Base-by-base conservation (phyloP, 306 rosid genomes). In the Malus asiatica region DNA sequence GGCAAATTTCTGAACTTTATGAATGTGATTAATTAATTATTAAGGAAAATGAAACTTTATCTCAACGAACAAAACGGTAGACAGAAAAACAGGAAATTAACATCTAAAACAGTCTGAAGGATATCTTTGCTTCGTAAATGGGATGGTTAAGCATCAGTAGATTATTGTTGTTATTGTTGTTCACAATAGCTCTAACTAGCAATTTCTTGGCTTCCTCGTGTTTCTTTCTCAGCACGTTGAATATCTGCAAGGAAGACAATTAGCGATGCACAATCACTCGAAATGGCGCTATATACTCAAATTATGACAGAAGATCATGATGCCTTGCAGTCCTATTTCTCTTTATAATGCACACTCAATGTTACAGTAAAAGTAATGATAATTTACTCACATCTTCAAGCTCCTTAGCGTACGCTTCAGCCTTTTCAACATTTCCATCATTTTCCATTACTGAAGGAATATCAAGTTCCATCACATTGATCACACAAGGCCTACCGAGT, bases 81-180 rank as follows among this genome's bases (percentile, higher is more conserved):
- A 66, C 40, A 68, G n/a, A 18, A 65, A 20, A 32, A 60, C 51
- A 72, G 32, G 32, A 65, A 35, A 78, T 80, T 35, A 70, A 79
- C 42, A 15, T 20, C 40, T 73, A 65, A 72, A 42, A 32, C 14
- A 53, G 60, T 44, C 72, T 46, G 68, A 67, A 95, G 97, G 98
- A 95, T 95, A 92, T 95, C 83, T 90, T 85, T 69, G 84, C 93
- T 73, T 90, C 93, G 44, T 84, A 82, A 80, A 89, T 87, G 76
- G 98, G 97, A 87, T 95, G 97, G 79, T 92, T 90, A 73, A 95
- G 93, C 97, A 92, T 90, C 84, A 95, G 88, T 79, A 95, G 84
- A 85, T 86, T 82, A 69, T 87, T 92, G 89, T n/a, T n/a, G n/a
- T n/a, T n/a, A n/a, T n/a, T n/a, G n/a, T 89, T 86, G 72, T 82